Conservation (phyloP, 106 monocot genomes). For the Triglochin maritima region DNA sequence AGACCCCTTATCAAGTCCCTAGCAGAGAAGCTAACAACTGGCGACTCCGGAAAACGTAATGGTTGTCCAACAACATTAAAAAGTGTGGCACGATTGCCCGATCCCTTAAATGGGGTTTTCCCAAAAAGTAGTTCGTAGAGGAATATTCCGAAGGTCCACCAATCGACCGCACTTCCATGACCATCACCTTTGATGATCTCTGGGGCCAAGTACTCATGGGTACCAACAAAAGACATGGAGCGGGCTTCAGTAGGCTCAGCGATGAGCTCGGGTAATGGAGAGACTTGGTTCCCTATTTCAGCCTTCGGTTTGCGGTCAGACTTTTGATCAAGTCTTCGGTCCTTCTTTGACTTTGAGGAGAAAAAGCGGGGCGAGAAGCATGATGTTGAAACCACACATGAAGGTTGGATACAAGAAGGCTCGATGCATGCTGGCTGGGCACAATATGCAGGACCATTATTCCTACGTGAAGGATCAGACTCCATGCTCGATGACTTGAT, state of each 20-base stretch:
- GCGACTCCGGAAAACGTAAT: conserved; percentile 8
- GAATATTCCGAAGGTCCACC: conserved; percentile 25
- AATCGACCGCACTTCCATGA: conserved; percentile 22
- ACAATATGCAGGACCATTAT: conserved; percentile 3
- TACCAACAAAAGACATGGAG: conserved; percentile 21
- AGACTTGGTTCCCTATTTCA: conserved; percentile 6
- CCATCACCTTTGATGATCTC: conserved; percentile 19
- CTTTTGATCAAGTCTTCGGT: background rate
- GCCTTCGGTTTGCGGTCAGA: background rate
- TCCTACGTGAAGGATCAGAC: conserved; percentile 6
- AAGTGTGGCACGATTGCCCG: conserved; percentile 15
- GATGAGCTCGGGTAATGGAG: conserved; percentile 16
- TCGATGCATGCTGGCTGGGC: conserved; percentile 15
- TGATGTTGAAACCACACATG: conserved; percentile 11
- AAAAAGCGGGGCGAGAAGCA: conserved; percentile 16
- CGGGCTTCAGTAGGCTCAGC: conserved; percentile 18
- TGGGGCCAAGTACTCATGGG: conserved; percentile 19
- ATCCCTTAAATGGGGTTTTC: conserved; percentile 20
- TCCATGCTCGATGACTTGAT: conserved; percentile 9
- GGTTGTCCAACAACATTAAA: conserved; percentile 17
- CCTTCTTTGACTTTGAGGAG: conserved; percentile 16
- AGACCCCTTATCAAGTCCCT: conserved; percentile 13
- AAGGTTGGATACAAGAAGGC: conserved; percentile 13
- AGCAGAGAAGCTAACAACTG: conserved; percentile 5
- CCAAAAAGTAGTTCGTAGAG: conserved; percentile 18